Evolutionary conservation across 2,329 filamentous ascomycete species (phyloP), one percentile per base, ranked within the genome.

Genomic region (Arthrobotrys pseudoclavata): DNA sequence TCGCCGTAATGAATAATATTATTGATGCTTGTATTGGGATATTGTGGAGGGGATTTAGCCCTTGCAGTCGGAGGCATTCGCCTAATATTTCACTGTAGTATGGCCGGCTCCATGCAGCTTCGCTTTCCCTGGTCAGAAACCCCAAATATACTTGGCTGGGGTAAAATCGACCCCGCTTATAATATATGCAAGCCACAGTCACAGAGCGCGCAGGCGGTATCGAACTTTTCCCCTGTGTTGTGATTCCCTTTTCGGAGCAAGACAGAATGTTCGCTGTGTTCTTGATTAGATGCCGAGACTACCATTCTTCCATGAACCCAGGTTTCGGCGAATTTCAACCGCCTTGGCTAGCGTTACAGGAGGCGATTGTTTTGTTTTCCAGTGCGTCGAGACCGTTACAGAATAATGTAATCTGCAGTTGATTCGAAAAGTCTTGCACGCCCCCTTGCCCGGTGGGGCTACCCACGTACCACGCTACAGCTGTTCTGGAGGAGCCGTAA

Each of bases 71-170:
- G 68, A 55, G 55, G 31, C 20, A n/a, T 42, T 60, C 26, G 50
- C 64, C 53, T 63, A 55, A 15, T 29, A 48, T 42, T 12, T 64
- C 53, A 52, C 9, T 26, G 40, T 18, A 40, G 29, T 53, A 29
- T 52, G 60, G 42, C 26, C 42, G 60, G 42, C 26, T 62, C 53
- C 26, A 71, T 63, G 68, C 68, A 71, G 18, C 13, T 63, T 71
- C 68, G 68, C 68, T 71, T 63, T 53, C 68, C 68, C 68, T 13
- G 22, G 57, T 55, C 55, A 13, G 10, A 63, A 53, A 1, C 15
- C 55, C 3, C 42, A 22, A 10, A 31, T 69, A 7, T 64, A 29
- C 68, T 71, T 71, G 68, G 55, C 40, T 53, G 18, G 50, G 68
- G 68, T 63, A 63, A 71, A 71, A 22, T 71, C 29, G 66, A 50